Evolutionary conservation across 495 filamentous ascomycete species (phyloP), one percentile per base, ranked within the genome.

Genomic region (Darksidea phi): DNA sequence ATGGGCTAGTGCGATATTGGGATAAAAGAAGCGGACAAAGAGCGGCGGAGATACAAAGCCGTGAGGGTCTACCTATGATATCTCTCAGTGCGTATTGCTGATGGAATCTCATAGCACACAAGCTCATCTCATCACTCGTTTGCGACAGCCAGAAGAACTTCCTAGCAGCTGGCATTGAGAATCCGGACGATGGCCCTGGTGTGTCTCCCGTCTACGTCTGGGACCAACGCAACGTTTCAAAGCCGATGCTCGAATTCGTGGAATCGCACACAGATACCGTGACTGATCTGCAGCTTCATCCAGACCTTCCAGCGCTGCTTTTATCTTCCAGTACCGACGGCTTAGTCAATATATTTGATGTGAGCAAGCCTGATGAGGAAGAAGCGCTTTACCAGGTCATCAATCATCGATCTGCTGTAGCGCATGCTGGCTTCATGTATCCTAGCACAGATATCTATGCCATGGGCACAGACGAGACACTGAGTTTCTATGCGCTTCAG

Each of bases 201-300:
- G 83, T 89, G 70, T 88, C 88, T 15, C 79, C 84, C 45, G 85
- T 95, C 48, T 70, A 85, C 51, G 76, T 95, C 62, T 96, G 89
- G 87, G 89, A 92, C 71, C 77, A 82, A 52, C 81, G 89, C 69
- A 83, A 82, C 51, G 73, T 82, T 0, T 59, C 72, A 42, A 66
- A 74, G 24, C 80, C 82, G 8, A 74, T 78, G 47, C 76, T 82
- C 24, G 77, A 87, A 67, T 94, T 93, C 68, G 78, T 85, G 32
- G 93, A 97, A 67, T 88, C 89, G 49, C 93, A 97, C 73, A 93
- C 87, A 55, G 93, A 97, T 73, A 91, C 96, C 71, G 81, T 97
- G 48, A 96, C 93, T 20, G 21, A 38, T 24, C 79, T 95, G 11
- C 81, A 85, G 73, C 90, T 88, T 68, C 87, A 92, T 74, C 86